Percentiles rank a stretch among this genome's conserved stretches.
Evolutionary conservation across 441 rosid species (phyloP).

Genomic region (Pelargonium fulgidum): DNA sequence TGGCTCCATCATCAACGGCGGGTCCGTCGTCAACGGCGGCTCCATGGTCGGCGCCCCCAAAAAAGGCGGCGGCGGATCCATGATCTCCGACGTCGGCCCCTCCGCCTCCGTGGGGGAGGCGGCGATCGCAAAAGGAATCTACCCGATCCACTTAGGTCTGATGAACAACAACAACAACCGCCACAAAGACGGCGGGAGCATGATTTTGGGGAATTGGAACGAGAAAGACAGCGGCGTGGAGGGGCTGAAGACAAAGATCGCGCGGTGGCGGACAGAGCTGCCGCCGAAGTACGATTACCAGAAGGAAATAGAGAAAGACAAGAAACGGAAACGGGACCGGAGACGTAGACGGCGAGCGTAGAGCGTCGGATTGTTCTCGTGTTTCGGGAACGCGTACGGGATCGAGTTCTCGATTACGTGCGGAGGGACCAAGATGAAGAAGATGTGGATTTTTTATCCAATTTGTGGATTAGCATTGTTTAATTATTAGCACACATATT

Average conservation of each 20-base stretch:
- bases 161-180: constrained; percentile 18
- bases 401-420: constrained; percentile 77
- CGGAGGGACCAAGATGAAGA: constrained; percentile 41
- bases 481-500: no score
- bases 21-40: not conserved
- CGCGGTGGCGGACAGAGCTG: constrained; percentile 60
- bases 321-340: constrained; percentile 20
- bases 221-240: constrained; percentile 43
- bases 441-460: no score
- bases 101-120: constrained; percentile 93
- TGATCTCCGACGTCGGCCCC: constrained; percentile 75
- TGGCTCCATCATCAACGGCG: not conserved
- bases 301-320: constrained; percentile 16
- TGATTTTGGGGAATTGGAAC: constrained; percentile 41
- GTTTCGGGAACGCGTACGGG: constrained; percentile 69
- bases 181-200: constrained; percentile 34
- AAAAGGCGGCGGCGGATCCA: constrained; percentile 36
- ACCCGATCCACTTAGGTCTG: constrained; percentile 29
- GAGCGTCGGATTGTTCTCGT: constrained; percentile 53
- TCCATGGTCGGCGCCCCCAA: not conserved
- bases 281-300: constrained; percentile 29
- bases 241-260: constrained; percentile 56
- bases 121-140: constrained; percentile 77
- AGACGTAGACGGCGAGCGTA: constrained; percentile 30
- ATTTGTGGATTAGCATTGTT: no score